These are phyloP conservation scores for Diaporthe citrichinensis DNA, from an alignment of 2,329 filamentous ascomycete species.

Conservation along the genomic window DNA sequence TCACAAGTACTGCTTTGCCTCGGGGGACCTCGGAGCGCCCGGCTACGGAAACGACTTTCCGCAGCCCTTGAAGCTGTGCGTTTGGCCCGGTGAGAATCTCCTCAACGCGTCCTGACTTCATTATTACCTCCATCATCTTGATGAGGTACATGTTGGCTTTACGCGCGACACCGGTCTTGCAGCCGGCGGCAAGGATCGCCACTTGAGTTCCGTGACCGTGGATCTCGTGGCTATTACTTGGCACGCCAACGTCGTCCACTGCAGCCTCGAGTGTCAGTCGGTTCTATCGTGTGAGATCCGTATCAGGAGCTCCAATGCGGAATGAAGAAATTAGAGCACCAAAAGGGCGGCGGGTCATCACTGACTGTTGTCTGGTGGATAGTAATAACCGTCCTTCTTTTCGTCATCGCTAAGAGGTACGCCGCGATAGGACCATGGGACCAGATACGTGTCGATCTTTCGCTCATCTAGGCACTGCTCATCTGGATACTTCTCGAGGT, in stretches of 20 bases:
- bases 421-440: not conserved
- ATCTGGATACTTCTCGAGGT: not conserved
- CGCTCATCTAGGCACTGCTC: constrained; percentile 17
- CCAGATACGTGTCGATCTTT: not conserved
- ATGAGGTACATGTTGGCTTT: constrained; percentile 16
- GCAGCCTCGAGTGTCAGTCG: not conserved
- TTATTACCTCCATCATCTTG: not conserved
- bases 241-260: not conserved
- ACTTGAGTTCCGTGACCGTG: constrained; percentile 6
- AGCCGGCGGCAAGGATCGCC: constrained; percentile 8
- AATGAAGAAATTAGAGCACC: not conserved
- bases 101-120: not conserved
- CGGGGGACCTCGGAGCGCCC: not conserved
- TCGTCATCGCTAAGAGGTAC: not conserved
- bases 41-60: too few relatives aligned
- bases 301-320: too few relatives aligned
- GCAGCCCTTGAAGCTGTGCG: not conserved
- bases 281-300: too few relatives aligned
- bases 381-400: not conserved
- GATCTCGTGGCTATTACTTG: not conserved
- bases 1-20: constrained; percentile 1
- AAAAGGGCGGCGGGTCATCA: not conserved
- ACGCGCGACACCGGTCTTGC: constrained; percentile 13
- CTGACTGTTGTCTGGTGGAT: constrained; percentile 12
- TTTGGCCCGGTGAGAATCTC: not conserved